Evolutionary conservation across 768 basidiomycete genomes (phyloP), one percentile per base, ranked within the genome.

Genomic region (Rhodosporidiobolus sp.): DNA sequence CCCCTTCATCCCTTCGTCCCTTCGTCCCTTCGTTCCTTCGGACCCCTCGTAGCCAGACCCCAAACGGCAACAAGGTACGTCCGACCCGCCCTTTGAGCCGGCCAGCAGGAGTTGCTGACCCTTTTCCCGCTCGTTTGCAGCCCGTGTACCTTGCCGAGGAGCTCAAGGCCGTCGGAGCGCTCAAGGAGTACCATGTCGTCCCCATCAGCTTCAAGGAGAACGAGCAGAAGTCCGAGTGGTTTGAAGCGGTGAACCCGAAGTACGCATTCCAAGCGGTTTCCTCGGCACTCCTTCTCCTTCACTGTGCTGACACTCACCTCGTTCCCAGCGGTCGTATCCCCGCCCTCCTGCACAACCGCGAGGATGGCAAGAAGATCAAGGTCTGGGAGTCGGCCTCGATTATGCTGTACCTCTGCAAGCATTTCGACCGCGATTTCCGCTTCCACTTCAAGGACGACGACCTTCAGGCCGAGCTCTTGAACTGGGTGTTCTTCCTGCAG

Each of bases 261-360:
- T 43, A 30, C 34, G 69, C 50, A 24, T 5, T 49, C 62, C 8
- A 70, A 56, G 48, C 67, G n/a, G 38, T 12, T 54, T 34, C 63
- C 54, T 8, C 1, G 14, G 0, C 57, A 2, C 32, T 10, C 26
- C 20, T 22, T 55, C 53, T 45, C 43, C 12, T 26, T 6, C 24
- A 19, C 57, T 26, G n/a, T 14, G 34, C 30, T 24, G 22, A 28
- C 5, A 17, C 14, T 28, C 43, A 24, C 38, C 6, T 14, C 43
- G 14, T 50, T 3, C 19, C 48, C n/a, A 49, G 24, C 53, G 73
- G 73, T 26, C 48, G 75, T 22, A 77, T 77, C n/a, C 77, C 75
- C 20, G 73, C 77, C 6, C 55, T 78, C 0, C 45, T 70, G n/a
- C 73, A 78, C 61, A 71, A 72, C 56, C 62, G 74, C n/a, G 54